Percentiles rank a stretch among this genome's conserved stretches.
phyloP scores from a whole-genome alignment of 2,329 filamentous ascomycete species.

The Fusarium sp. region DNA sequence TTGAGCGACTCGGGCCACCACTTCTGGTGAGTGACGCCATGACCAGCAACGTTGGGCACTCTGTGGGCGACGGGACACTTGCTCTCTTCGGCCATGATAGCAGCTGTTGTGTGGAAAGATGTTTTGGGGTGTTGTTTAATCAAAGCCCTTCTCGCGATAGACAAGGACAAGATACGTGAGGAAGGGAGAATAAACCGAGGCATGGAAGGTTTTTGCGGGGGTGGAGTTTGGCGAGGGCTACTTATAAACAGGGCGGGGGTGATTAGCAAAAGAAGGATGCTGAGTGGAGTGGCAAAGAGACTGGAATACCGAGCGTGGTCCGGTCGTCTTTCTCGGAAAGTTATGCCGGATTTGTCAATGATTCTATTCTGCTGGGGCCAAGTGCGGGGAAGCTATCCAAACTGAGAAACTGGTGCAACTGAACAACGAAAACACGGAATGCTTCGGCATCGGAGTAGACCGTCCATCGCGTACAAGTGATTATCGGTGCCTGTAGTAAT shows the following conservation, averaged over 20 bases:
- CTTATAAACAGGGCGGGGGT: slow-evolving; percentile 7
- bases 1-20: slow-evolving; percentile 40
- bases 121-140: slow-evolving; percentile 1
- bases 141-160: slow-evolving; percentile 26
- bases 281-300: slow-evolving; percentile 27
- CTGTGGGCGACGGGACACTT: slow-evolving; percentile 36
- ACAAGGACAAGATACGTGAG: slow-evolving; percentile 21
- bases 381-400: slow-evolving; percentile 40
- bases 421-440: not conserved
- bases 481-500: not conserved
- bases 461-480: not conserved
- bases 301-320: no score
- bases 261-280: slow-evolving; percentile 33
- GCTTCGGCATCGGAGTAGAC: slow-evolving; percentile 9
- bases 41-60: slow-evolving; percentile 34
- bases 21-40: slow-evolving; percentile 29
- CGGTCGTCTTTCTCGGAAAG: no score
- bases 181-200: slow-evolving; percentile 32
- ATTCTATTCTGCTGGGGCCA: slow-evolving; percentile 31
- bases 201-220: slow-evolving; percentile 34
- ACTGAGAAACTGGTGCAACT: slow-evolving; percentile 17
- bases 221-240: slow-evolving; percentile 31
- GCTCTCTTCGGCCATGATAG: slow-evolving; percentile 32
- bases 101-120: slow-evolving; percentile 6
- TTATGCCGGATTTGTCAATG: slow-evolving; percentile 35